Conservation (phyloP, 1,284 basidiomycete species). For the Pulveroboletus sp. region DNA sequence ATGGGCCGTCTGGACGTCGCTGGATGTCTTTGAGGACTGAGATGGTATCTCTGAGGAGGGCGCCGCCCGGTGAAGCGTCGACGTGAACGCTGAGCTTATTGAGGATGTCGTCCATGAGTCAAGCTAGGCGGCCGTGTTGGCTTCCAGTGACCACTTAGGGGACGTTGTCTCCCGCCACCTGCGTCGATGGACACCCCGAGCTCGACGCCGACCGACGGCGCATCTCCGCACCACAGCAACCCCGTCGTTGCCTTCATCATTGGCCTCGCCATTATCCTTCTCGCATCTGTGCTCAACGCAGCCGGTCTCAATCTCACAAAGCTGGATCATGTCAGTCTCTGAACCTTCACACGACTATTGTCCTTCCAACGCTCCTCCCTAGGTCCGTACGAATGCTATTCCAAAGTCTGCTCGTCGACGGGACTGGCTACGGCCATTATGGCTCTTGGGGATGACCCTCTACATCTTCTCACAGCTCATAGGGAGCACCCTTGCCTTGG, state of each 20-base stretch:
- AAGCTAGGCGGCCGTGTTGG: not conserved
- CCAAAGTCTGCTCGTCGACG: constrained; percentile 64
- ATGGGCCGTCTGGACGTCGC: constrained; percentile 15
- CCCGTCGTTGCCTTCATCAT: constrained; percentile 76
- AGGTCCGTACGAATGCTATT: constrained; percentile 68
- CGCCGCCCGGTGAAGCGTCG: constrained; percentile 6
- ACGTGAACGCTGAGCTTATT: constrained; percentile 18
- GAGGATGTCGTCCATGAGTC: constrained; percentile 28
- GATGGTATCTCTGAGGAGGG: constrained; percentile 24
- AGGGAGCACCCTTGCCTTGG: constrained; percentile 80
- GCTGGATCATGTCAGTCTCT: constrained; percentile 67
- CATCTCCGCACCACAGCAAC: constrained; percentile 43
- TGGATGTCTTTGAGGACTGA: constrained; percentile 20
- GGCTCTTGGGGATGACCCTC: constrained; percentile 79
- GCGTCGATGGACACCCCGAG: constrained; percentile 18
- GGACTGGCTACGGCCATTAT: constrained; percentile 76
- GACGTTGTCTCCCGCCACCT: constrained; percentile 8
- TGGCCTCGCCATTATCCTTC: constrained; percentile 72
- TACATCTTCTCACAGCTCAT: constrained; percentile 84
- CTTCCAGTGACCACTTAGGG: constrained; percentile 16
- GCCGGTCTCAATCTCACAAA: constrained; percentile 83
- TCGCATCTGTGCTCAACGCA: constrained; percentile 80
- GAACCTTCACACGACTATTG: not conserved
- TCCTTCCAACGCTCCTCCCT: constrained; percentile 4
- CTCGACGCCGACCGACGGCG: constrained; percentile 19